Evolutionary conservation across 2,329 filamentous ascomycete species (phyloP).

Genomic region (Thelonectria olida): DNA sequence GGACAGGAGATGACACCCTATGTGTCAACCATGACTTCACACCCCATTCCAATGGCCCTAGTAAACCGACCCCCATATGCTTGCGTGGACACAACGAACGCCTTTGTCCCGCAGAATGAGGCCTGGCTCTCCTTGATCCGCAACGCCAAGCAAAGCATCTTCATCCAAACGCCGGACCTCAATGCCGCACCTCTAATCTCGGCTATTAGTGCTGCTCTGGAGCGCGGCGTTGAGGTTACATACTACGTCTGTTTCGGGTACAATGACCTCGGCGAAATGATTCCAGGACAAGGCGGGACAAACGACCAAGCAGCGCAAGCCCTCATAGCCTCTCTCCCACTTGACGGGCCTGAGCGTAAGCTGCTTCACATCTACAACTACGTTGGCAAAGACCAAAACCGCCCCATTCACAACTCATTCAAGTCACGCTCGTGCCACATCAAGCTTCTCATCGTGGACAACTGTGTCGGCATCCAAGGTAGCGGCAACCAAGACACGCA

Average conservation of each 20-base stretch:
- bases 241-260: slow-evolving; percentile 82
- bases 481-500: slow-evolving; percentile 86
- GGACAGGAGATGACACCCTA: slow-evolving; percentile 73
- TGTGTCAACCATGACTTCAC: slow-evolving; percentile 52
- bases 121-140: slow-evolving; percentile 76
- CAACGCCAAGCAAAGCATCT: slow-evolving; percentile 70
- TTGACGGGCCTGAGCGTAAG: slow-evolving; percentile 45
- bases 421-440: slow-evolving; percentile 78
- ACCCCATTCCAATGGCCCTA: slow-evolving; percentile 75
- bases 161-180: slow-evolving; percentile 81
- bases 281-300: slow-evolving; percentile 78
- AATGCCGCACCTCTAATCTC: slow-evolving; percentile 75
- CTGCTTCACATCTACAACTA: slow-evolving; percentile 73
- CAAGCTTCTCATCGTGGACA: slow-evolving; percentile 80
- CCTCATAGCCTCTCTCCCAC: slow-evolving; percentile 64
- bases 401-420: slow-evolving; percentile 71
- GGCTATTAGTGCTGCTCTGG: slow-evolving; percentile 70
- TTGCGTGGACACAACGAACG: slow-evolving; percentile 65
- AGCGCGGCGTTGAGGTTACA: slow-evolving; percentile 72
- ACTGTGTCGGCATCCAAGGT: slow-evolving; percentile 73
- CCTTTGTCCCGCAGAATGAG: slow-evolving; percentile 77
- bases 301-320: slow-evolving; percentile 75
- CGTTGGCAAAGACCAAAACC: slow-evolving; percentile 76
- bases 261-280: slow-evolving; percentile 79
- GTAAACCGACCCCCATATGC: slow-evolving; percentile 76